Percentiles rank a stretch among this genome's conserved stretches.
These are phyloP conservation scores for Trichoderma asperellum DNA, from an alignment of 2,329 filamentous ascomycete species.

Conservation along the genomic window DNA sequence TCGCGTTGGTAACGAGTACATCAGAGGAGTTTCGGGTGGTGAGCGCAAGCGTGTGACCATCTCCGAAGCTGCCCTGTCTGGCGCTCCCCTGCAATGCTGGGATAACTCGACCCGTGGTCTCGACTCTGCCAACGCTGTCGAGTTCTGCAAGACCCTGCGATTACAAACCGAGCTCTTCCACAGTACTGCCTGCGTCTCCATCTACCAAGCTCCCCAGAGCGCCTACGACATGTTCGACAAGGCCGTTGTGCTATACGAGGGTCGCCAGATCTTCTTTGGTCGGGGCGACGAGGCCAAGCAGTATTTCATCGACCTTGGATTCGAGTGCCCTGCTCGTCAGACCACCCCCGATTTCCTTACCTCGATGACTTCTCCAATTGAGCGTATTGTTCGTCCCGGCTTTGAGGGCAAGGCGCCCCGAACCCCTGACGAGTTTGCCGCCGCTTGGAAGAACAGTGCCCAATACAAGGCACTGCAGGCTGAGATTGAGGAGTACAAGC, in stretches of 20 bases:
- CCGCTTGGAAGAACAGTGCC: conserved; percentile 59
- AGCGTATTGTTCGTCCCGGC: conserved; percentile 59
- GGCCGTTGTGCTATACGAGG: conserved; percentile 61
- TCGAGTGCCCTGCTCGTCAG: conserved; percentile 67
- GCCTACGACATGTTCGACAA: conserved; percentile 69
- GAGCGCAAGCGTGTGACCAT: conserved; percentile 71
- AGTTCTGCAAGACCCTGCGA: conserved; percentile 73
- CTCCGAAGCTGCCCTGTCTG: conserved; percentile 62
- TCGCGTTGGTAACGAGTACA: conserved; percentile 73
- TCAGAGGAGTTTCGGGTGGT: conserved; percentile 74
- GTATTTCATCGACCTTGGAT: conserved; percentile 70
- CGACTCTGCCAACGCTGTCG: conserved; percentile 74
- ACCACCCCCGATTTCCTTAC: conserved; percentile 75
- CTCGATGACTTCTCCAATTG: conserved; percentile 65
- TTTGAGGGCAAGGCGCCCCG: conserved; percentile 61
- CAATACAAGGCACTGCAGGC: conserved; percentile 55
- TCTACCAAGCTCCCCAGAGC: conserved; percentile 70
- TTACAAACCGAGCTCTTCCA: conserved; percentile 69
- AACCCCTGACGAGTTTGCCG: conserved; percentile 65
- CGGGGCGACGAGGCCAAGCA: conserved; percentile 61
- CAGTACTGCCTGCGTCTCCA: conserved; percentile 69
- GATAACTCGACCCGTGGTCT: conserved; percentile 76
- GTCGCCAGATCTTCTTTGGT: conserved; percentile 67
- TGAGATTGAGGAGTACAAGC: conserved; percentile 62
- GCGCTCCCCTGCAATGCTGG: conserved; percentile 66